Evolutionary conservation across 495 filamentous ascomycete species (phyloP), one percentile per base, ranked within the genome.

Genomic region (Sphaerosporella brunnea): DNA sequence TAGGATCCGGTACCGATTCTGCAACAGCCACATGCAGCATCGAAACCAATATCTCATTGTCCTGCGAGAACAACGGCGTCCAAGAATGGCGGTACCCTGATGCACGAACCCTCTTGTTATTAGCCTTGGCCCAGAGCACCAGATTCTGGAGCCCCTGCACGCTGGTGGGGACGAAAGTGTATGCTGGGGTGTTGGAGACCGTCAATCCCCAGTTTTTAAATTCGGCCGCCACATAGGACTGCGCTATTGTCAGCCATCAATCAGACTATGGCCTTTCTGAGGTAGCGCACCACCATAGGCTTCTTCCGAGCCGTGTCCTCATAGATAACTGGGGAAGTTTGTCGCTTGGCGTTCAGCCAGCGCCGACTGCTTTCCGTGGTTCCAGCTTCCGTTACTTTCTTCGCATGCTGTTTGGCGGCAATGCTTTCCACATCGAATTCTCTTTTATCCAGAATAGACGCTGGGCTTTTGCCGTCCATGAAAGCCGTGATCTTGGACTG

Each of bases 151-250:
- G 48, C 13, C 66, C 71, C 9, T 55, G 50, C 36, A 71, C 62
- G 0, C 63, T 70, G 15, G 57, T 67, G 1, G 69, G 71, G 32
- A 73, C 47, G 48, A 58, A 71, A 2, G 71, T 72, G 38, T 55
- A 62, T 24, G 37, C 52, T 1, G 71, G 71, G 2, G 45, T 65
- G 48, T 72, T 71, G 16, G 55, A 45, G n/a, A 72, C 60, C 5
- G 57, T 66, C 15, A 52, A 47, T 8, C 71, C 71, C 71, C 71
- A 74, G 51, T 74, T 74, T 23, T 65, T 26, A 46, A 74, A 74
- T 11, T 44, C 26, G 19, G 30, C 30, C 8, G 30, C 30, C 30
- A 34, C 30, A 34, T 34, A 34, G 9, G 30, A 34, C 30, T 34
- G n/a, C 30, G n/a, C 8, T n/a, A 34, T n/a, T n/a, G n/a, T n/a